phyloP scores from a whole-genome alignment of 225 moss, liverwort and hornwort species.

The Sphagnum contortum region DNA sequence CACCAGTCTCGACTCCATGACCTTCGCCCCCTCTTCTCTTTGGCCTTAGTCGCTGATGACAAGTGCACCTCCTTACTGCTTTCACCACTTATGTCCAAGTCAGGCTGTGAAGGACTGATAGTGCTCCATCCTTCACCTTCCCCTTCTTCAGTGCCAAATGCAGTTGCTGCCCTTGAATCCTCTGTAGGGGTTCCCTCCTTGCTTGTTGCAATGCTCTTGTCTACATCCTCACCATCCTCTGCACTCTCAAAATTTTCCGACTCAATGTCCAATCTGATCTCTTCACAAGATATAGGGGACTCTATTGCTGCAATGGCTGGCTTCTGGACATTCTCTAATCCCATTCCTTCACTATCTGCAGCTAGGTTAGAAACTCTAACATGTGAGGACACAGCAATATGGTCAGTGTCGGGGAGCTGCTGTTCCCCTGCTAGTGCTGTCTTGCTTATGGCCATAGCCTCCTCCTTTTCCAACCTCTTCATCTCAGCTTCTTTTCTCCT shows the following conservation, averaged over 20 bases:
- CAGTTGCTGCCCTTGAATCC: not conserved
- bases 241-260: slow-evolving; percentile 46
- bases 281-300: slow-evolving; percentile 26
- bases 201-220: slow-evolving; percentile 30
- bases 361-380: slow-evolving; percentile 13
- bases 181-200: slow-evolving; percentile 17
- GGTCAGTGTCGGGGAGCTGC: slow-evolving; percentile 39
- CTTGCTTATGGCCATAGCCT: not conserved
- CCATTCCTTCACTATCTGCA: not conserved
- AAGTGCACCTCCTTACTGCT: slow-evolving; percentile 34
- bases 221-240: slow-evolving; percentile 50
- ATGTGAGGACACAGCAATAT: not conserved
- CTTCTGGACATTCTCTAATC: slow-evolving; percentile 31
- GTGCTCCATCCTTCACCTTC: slow-evolving; percentile 94
- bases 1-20: slow-evolving; percentile 93
- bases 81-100: slow-evolving; percentile 63
- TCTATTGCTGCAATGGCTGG: slow-evolving; percentile 21
- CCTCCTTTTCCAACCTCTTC: slow-evolving; percentile 25
- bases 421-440: slow-evolving; percentile 18
- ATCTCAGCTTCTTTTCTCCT: slow-evolving; percentile 74
- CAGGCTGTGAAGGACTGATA: slow-evolving; percentile 85
- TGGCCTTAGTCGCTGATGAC: slow-evolving; percentile 5
- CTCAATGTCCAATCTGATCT: slow-evolving; percentile 25
- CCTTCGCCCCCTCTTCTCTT: slow-evolving; percentile 18
- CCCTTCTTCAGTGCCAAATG: slow-evolving; percentile 19